phyloP scores from a whole-genome alignment of 495 filamentous ascomycete species.

The Xylaria venustula region DNA sequence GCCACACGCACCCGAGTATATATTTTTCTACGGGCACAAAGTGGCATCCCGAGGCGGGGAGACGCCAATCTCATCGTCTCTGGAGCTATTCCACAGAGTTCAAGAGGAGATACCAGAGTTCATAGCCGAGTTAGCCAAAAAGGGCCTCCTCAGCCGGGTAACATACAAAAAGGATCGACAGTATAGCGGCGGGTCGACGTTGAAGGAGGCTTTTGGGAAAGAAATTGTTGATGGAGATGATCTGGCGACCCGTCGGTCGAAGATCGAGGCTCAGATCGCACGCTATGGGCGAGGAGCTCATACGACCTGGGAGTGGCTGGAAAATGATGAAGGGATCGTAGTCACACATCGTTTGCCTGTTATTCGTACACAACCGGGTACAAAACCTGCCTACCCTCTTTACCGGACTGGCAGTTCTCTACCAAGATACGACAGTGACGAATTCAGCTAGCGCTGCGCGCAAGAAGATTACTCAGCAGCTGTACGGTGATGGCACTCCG shows the following conservation, averaged over 20 bases:
- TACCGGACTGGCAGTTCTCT: conserved; percentile 48
- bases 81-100: conserved; percentile 49
- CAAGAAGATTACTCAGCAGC: conserved; percentile 24
- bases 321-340: conserved; percentile 39
- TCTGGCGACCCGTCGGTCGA: conserved; percentile 37
- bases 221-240: conserved; percentile 47
- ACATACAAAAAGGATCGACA: conserved; percentile 47
- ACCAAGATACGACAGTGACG: too few relatives aligned
- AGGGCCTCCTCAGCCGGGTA: conserved; percentile 44
- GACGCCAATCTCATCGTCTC: conserved; percentile 51
- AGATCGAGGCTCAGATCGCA: conserved; percentile 53
- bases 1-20: conserved; percentile 53
- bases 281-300: conserved; percentile 37
- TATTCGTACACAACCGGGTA: conserved; percentile 48
- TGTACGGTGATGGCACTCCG: conserved; percentile 51
- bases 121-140: conserved; percentile 43
- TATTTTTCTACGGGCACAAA: conserved; percentile 47
- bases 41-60: conserved; percentile 40
- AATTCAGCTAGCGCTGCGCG: too few relatives aligned
- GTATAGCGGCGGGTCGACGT: conserved; percentile 48
- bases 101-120: conserved; percentile 50
- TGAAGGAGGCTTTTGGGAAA: conserved; percentile 53
- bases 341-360: conserved; percentile 38
- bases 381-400: conserved; percentile 52
- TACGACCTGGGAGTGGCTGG: conserved; percentile 46